Percentiles rank a stretch among this genome's conserved stretches.
phyloP scores from a whole-genome alignment of 1,284 basidiomycete genomes.

The Takashimella tepidaria region DNA sequence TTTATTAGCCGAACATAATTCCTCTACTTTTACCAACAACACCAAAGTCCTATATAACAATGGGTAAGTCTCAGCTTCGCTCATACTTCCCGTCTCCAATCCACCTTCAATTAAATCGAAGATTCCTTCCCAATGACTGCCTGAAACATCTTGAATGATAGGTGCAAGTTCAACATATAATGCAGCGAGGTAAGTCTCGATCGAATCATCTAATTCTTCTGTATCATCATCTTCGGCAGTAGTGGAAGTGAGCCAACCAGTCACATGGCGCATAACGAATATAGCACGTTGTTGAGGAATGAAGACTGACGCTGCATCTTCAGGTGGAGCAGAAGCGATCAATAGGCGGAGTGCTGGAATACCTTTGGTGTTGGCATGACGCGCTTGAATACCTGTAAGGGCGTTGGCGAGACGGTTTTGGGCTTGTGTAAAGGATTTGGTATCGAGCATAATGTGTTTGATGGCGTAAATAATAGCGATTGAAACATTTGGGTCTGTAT shows the following conservation, averaged over 20 bases:
- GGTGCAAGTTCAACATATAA: conserved; percentile 75
- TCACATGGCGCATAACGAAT: conserved; percentile 80
- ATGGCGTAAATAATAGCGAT: conserved; percentile 63
- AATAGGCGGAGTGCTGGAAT: conserved; percentile 65
- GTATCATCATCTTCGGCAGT: conserved; percentile 68
- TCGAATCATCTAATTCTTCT: conserved; percentile 59
- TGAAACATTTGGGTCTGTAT: conserved; percentile 61
- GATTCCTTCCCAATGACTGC: conserved; percentile 86
- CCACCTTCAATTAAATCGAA: conserved; percentile 86
- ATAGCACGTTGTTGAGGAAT: conserved; percentile 80
- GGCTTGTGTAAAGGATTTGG: conserved; percentile 69
- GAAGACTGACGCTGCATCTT: conserved; percentile 75
- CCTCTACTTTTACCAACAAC: conserved; percentile 65
- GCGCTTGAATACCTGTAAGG: conserved; percentile 63
- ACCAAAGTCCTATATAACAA: conserved; percentile 64
- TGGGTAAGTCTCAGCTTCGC: conserved; percentile 58
- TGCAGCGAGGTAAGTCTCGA: conserved; percentile 70
- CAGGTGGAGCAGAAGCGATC: conserved; percentile 68
- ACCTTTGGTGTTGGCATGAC: conserved; percentile 63
- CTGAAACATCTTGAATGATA: conserved; percentile 79
- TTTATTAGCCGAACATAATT: conserved; percentile 68
- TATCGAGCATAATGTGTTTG: conserved; percentile 60
- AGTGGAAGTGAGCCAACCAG: conserved; percentile 74
- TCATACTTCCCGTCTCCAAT: conserved; percentile 68
- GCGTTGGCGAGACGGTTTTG: conserved; percentile 84